These are phyloP conservation scores for Blastomyces percursus DNA, from an alignment of 2,329 filamentous ascomycete species.

Conservation along the genomic window DNA sequence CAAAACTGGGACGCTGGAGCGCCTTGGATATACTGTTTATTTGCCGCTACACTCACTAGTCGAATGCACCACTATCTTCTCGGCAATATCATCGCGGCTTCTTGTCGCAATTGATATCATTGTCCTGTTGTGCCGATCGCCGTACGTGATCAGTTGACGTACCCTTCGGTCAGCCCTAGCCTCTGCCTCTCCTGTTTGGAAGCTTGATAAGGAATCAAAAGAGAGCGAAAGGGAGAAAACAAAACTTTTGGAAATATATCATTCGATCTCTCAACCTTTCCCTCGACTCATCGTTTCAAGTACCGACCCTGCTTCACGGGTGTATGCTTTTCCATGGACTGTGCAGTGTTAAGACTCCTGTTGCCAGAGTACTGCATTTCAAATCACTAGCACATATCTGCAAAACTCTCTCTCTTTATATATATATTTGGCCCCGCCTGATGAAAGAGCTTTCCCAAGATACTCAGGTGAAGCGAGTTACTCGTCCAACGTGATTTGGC, in stretches of 20 bases:
- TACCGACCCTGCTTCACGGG: not conserved
- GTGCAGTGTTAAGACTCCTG: conserved; percentile 3
- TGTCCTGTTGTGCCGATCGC: not conserved
- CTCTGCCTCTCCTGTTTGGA: not conserved
- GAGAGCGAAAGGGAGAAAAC: not conserved
- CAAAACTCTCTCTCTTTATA: not conserved
- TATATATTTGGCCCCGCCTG: not conserved
- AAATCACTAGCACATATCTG: not conserved
- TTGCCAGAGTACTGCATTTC: conserved; percentile 1
- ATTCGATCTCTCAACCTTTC: not conserved
- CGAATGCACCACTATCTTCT: not conserved
- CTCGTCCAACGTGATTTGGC: conserved; percentile 4
- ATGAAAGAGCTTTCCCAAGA: not conserved
- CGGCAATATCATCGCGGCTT: not conserved
- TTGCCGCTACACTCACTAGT: not conserved
- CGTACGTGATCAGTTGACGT: not conserved
- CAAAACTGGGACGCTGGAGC: not conserved
- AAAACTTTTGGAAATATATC: not conserved
- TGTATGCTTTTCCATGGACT: conserved; percentile 5
- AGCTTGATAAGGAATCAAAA: not conserved
- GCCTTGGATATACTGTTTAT: not conserved
- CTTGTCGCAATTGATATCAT: not conserved
- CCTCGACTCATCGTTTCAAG: not conserved
- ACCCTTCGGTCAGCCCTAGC: not conserved
- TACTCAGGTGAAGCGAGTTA: not conserved